Evolutionary conservation across 176 grass and related monocot genomes (phyloP), one percentile per base, ranked within the genome.

Genomic region (Ensete ventricosum): DNA sequence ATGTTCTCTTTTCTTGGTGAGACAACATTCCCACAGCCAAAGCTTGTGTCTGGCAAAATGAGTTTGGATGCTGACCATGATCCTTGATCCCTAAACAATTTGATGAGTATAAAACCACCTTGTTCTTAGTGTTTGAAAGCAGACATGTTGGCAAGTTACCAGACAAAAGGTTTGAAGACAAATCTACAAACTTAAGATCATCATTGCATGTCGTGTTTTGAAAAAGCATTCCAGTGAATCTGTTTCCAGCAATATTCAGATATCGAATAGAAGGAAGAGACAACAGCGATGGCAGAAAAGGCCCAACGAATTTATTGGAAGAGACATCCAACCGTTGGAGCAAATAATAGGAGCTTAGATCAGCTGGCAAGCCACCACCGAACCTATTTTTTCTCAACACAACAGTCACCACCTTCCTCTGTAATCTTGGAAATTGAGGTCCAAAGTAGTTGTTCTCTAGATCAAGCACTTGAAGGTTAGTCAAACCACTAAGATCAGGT

Each of bases 31-130:
- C 94, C 53, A 88, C 94, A 27, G 94, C 94, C 82, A 97, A 52
- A 19, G 94, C 94, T 13, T 93, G 87, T 62, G 85, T 97, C 84
- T 90, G 90, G 59, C 94, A 97, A 85, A 91, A 89, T 14, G 86
- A 81, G n/a, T 80, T 78, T 3, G 86, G 88, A 60, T 90, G 82
- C 77, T 97, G 90, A 2, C 74, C 82, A 27, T 73, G 77, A 3
- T 77, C 83, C 29, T 74, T 80, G 52, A 64, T 53, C 50, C 77
- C 85, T 63, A 99, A 53, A 62, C 95, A 99, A 85, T 94, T 99
- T 19, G 82, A 76, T 1, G 82, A 85, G 34, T 75, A 85, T 48
- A 87, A 67, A 78, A 94, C 86, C 54, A 66, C 67, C 76, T 87
- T 74, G 9, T 34, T 71, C 2, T 86, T 87, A 12, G 62, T 76